Evolutionary conservation across 2,329 filamentous ascomycete genomes (phyloP).

Genomic region (Periglandula ipomoeae): DNA sequence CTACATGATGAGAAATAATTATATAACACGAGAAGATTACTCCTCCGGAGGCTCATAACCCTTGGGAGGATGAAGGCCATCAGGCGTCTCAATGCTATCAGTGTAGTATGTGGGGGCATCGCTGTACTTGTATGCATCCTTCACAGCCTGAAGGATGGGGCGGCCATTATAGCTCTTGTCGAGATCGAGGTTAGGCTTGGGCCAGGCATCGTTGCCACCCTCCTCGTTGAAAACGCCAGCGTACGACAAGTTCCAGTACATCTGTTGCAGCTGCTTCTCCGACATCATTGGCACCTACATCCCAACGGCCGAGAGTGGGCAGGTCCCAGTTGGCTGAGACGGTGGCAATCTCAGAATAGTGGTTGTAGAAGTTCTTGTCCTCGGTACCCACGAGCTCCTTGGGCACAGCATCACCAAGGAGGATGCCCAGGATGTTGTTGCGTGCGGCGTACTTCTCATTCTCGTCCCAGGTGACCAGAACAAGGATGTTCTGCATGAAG

Average conservation of each 20-base stretch:
- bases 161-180: constrained; percentile 22
- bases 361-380: constrained; percentile 63
- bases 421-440: constrained; percentile 62
- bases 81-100: constrained; percentile 28
- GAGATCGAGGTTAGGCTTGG: constrained; percentile 30
- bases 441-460: constrained; percentile 57
- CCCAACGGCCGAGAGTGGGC: constrained; percentile 60
- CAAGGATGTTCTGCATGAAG: constrained; percentile 68
- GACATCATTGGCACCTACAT: constrained; percentile 55
- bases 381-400: constrained; percentile 53
- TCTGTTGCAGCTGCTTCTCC: constrained; percentile 24
- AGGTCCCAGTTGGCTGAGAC: constrained; percentile 62
- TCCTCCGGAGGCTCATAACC: constrained; percentile 22
- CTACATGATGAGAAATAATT: neutral
- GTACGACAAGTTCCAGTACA: constrained; percentile 46
- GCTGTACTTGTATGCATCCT: constrained; percentile 28
- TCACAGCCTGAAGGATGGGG: constrained; percentile 28
- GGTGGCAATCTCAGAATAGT: constrained; percentile 61
- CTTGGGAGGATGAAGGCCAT: constrained; percentile 33
- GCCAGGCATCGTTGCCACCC: constrained; percentile 25
- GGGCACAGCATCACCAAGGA: constrained; percentile 68
- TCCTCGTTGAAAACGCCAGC: constrained; percentile 36
- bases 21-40: neutral
- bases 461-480: constrained; percentile 74
- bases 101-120: constrained; percentile 32